Evolutionary conservation across 2,329 filamentous ascomycete genomes (phyloP), one percentile per base, ranked within the genome.

Genomic region (Aspergillus ruber): DNA sequence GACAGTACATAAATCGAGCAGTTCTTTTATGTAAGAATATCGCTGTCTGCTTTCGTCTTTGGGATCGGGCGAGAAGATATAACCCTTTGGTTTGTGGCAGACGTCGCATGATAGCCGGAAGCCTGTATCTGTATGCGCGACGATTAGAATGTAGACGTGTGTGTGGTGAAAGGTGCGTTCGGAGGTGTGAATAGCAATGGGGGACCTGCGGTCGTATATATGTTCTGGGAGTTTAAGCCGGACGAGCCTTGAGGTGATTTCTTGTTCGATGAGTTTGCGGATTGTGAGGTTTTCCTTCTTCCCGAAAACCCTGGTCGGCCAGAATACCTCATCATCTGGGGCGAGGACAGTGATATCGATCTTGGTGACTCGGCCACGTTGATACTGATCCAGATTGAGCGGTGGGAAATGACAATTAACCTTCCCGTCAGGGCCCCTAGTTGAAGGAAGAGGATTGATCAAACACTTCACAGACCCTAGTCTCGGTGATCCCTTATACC

Each of bases 141-240:
- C 74, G 12, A 82, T 63, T 13, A 83, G 68, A 17, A 83, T 58
- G 48, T 82, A 82, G 32, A 76, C 60, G 4, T 73, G 69, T 42
- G 73, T 72, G 9, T 62, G 64, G 40, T 74, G 67, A 9, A 63
- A 56, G 1, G 74, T 76, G 18, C 66, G 56, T 53, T 77, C 71
- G 7, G 73, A 72, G 0, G 58, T 60, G 48, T 62, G 60, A 7
- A 63, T 55, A 3, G 49, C 45, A 20, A 68, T 55, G 1, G 61
- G 55, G 4, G 64, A 27, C 17, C 10, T 27, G n/a, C 45, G 8
- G 25, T 27, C 25, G 3, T 27, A 9, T 27, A 27, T 3, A 27
- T 27, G 25, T 10, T 27, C 9, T 3, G 25, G 25, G 9, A 27
- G 25, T 10, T 27, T 10, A 4, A 10, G 4, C 3, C 4, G 25